Base-by-base conservation (phyloP, 2,329 filamentous ascomycete genomes). In the Periconia sp. region DNA sequence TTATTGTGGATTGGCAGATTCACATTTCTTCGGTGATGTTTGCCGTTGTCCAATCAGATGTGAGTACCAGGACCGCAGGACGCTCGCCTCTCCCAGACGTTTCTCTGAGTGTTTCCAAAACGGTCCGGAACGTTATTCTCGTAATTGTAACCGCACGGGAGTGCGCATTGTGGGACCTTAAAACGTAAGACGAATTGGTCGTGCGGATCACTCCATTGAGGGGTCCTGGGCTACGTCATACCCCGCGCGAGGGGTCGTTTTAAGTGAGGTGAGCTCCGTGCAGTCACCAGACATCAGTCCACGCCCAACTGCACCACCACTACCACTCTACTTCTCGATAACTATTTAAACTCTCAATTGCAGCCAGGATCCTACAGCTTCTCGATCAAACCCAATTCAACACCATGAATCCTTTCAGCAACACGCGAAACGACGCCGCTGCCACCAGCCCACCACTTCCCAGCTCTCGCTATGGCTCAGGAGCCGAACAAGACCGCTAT, bases 401-500 rank as follows among this genome's bases (percentile, higher is more conserved):
- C 43, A 36, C 18, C 17, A 55, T 52, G 51, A 46, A 41, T 34
- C 46, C 29, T 25, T 52, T 55, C 40, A 36, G 40, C 40, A 54
- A 36, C 35, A 43, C 33, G 13, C 42, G 43, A 8, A 36, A 36
- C 11, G 44, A 43, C 19, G 24, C 40, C 21, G 26, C 40, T 3
- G 29, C 45, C 13, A 36, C 31, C 13, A 24, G 15, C 31, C 31
- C 3, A 31, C 30, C 1, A 37, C 29, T 23, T 12, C 15, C 19
- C 9, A 56, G 55, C 35, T 53, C 51, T 31, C 52, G 56, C 23
- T 46, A 49, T 18, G 61, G 61, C 41, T 65, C 63, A 7, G 64
- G 54, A 12, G 61, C 64, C 10, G 64, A 68, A 48, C 63, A 66
- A 43, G 64, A 66, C 38, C 56, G 59, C 31, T 59, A 62, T 40